phyloP scores from a whole-genome alignment of 257 asterid genomes.

The Perilla frutescens region DNA sequence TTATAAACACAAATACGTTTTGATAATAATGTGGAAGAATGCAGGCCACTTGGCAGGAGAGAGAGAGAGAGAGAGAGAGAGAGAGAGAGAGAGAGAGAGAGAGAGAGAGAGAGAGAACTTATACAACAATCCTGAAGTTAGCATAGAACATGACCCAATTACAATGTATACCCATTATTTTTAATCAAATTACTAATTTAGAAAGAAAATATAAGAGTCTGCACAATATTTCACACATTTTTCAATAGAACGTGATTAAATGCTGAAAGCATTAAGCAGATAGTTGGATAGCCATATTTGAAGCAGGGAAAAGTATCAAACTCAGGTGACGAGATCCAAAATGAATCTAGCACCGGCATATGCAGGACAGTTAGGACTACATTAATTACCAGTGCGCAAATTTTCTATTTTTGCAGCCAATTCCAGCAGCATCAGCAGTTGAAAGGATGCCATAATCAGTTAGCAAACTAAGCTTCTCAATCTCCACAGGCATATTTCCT shows the following conservation, averaged over 20 bases:
- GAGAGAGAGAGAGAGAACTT: too few species aligned
- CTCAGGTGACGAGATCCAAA: neutral
- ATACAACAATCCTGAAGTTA: neutral
- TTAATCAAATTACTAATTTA: neutral
- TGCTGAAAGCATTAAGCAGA: slow-evolving; percentile 11
- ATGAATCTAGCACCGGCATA: neutral
- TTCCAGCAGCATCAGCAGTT: slow-evolving; percentile 50
- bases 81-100: too few species aligned
- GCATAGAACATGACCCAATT: neutral
- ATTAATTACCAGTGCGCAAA: slow-evolving; percentile 75
- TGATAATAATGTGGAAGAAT: neutral
- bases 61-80: too few species aligned
- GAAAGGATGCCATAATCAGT: slow-evolving; percentile 57
- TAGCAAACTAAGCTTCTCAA: slow-evolving; percentile 65
- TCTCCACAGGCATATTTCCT: slow-evolving; percentile 73
- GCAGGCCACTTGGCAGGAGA: neutral
- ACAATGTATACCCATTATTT: neutral
- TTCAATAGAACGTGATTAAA: neutral
- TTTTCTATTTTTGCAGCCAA: slow-evolving; percentile 73
- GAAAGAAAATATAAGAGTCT: neutral
- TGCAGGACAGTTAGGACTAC: slow-evolving; percentile 7
- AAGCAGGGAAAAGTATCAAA: neutral
- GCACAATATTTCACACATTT: neutral
- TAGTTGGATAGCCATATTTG: neutral
- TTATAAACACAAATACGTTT: neutral